Conservation (phyloP, 208 protist genomes). For the Leishmania aethiopica region DNA sequence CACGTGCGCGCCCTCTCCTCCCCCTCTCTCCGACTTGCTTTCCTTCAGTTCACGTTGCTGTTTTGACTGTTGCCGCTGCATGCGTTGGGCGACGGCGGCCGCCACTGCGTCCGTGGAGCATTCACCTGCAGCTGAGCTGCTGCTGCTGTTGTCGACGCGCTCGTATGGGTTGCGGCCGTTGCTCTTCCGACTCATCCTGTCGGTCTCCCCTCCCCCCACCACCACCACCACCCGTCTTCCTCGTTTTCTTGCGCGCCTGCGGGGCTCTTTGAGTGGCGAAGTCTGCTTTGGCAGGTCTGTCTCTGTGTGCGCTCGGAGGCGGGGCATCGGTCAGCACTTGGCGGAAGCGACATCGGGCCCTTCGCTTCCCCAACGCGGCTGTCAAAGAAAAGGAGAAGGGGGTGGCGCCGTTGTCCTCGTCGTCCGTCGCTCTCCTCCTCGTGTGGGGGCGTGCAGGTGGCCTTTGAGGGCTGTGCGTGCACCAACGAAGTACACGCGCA, state of each 20-base stretch:
- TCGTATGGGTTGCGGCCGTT: too few species aligned
- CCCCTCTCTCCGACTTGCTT: background rate
- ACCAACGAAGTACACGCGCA: too few species aligned
- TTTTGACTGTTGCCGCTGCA: too few species aligned
- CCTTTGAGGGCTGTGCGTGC: too few species aligned
- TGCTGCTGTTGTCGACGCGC: too few species aligned
- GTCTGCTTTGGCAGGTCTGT: too few species aligned
- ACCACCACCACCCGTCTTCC: background rate
- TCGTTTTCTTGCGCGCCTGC: conserved; percentile 4
- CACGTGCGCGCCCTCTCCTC: background rate
- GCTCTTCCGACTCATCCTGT: background rate
- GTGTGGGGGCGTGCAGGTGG: background rate
- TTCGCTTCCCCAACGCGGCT: background rate
- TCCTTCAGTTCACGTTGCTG: background rate
- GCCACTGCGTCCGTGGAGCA: background rate
- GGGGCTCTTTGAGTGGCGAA: too few species aligned
- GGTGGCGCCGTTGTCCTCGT: too few species aligned
- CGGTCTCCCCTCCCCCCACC: background rate
- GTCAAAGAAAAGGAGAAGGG: background rate
- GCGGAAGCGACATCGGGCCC: background rate
- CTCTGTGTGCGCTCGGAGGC: too few species aligned
- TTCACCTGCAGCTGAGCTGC: too few species aligned
- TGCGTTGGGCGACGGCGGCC: background rate
- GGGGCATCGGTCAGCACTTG: too few species aligned
- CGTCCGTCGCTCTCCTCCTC: background rate